phyloP scores from a whole-genome alignment of 1,284 basidiomycete species.

The Sporisorium iseilematis-ciliati region DNA sequence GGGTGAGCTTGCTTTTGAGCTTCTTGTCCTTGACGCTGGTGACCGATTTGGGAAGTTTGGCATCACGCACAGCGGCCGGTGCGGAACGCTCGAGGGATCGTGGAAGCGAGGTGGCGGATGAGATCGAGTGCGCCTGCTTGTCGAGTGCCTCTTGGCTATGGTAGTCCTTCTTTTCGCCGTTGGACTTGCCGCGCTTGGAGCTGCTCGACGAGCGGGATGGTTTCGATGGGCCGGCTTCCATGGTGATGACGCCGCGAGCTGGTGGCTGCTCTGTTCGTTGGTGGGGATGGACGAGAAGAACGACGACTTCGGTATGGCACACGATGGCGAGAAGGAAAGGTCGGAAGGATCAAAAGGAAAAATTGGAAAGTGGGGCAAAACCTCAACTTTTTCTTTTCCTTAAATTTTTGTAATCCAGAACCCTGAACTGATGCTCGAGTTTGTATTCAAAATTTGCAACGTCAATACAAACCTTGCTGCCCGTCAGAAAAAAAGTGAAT shows the following conservation, averaged over 20 bases:
- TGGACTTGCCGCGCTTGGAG: constrained; percentile 12
- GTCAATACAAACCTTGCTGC: constrained; percentile 9
- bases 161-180: constrained; percentile 22
- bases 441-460: constrained; percentile 25
- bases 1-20: constrained; percentile 62
- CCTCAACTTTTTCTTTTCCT: constrained; percentile 2
- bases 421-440: constrained; percentile 21
- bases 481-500: not conserved
- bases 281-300: no score
- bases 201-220: constrained; percentile 17
- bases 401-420: constrained; percentile 16
- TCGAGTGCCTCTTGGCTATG: constrained; percentile 59
- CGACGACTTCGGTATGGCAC: no score
- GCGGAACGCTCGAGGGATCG: constrained; percentile 58
- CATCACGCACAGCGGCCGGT: constrained; percentile 49
- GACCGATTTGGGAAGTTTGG: constrained; percentile 60
- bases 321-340: constrained; percentile 2
- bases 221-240: constrained; percentile 50
- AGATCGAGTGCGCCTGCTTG: constrained; percentile 61
- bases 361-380: constrained; percentile 3
- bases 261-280: not conserved
- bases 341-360: constrained; percentile 16
- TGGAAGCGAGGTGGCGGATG: constrained; percentile 59
- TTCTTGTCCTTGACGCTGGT: constrained; percentile 66
- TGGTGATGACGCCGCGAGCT: constrained; percentile 7